phyloP scores from a whole-genome alignment of 306 rosid species.

The Fragaria vesca region DNA sequence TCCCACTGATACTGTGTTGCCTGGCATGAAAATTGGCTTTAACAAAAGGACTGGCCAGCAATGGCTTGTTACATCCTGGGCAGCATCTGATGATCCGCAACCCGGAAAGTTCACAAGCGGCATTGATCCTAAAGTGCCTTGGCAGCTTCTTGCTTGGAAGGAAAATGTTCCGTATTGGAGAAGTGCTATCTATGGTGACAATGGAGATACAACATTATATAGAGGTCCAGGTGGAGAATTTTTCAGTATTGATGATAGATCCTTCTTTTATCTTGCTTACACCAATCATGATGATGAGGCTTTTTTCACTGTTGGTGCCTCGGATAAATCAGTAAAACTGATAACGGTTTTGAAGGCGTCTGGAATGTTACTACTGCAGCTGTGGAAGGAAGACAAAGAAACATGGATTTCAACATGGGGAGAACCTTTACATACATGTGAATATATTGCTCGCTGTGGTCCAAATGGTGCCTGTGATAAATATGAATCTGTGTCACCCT shows the following conservation, averaged over 20 bases:
- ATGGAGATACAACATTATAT: not conserved
- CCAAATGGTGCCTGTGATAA: constrained; percentile 3
- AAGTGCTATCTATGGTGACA: not conserved
- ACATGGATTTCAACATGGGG: not conserved
- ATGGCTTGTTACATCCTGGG: not conserved
- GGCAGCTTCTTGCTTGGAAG: not conserved
- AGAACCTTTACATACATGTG: not conserved
- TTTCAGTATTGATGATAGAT: not conserved
- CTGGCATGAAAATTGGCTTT: constrained; percentile 25
- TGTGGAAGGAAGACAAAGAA: not conserved
- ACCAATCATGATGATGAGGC: not conserved
- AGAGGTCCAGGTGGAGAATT: not conserved
- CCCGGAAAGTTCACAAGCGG: not conserved
- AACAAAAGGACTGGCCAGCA: not conserved
- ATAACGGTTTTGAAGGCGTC: not conserved
- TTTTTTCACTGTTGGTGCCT: not conserved
- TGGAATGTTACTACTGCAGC: not conserved
- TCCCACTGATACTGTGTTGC: constrained; percentile 24
- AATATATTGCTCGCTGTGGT: not conserved
- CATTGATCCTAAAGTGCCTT: not conserved
- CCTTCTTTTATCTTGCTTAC: not conserved
- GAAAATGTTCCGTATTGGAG: not conserved
- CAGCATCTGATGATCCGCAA: not conserved
- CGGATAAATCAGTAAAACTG: not conserved
- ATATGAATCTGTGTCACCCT: not conserved